phyloP scores from a whole-genome alignment of 2,329 filamentous ascomycete species.

The Penicillium sp. region DNA sequence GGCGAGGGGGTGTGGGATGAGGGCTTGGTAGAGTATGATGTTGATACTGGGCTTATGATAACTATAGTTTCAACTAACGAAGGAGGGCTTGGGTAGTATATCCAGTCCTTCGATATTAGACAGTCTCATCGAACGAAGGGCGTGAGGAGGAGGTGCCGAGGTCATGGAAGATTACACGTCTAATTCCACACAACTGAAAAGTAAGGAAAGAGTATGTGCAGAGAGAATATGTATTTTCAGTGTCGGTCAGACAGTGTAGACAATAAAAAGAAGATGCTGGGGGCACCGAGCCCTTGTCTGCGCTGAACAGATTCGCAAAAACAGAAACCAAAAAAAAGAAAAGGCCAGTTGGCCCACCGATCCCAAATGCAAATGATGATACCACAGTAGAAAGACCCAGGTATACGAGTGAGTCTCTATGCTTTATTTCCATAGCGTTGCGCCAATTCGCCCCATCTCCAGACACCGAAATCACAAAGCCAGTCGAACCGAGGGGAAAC shows the following conservation, averaged over 20 bases:
- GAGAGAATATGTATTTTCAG: neutral
- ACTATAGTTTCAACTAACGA: too few species aligned
- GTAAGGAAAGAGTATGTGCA: neutral
- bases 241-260: neutral
- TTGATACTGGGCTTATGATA: too few species aligned
- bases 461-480: constrained; percentile 3
- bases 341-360: neutral
- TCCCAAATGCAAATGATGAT: constrained; percentile 10
- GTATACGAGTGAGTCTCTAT: constrained; percentile 7
- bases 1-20: constrained; percentile 16
- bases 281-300: neutral
- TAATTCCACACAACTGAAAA: too few species aligned
- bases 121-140: too few species aligned
- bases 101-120: neutral
- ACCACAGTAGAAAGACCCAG: neutral
- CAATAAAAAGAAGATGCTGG: neutral
- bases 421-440: constrained; percentile 4
- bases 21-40: neutral
- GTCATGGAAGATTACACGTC: too few species aligned
- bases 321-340: neutral
- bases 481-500: neutral
- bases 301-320: constrained; percentile 6
- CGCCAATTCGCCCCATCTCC: constrained; percentile 3
- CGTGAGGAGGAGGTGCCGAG: too few species aligned
- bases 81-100: too few species aligned